Conservation (phyloP, 768 basidiomycete species). For the Serendipita sp. region DNA sequence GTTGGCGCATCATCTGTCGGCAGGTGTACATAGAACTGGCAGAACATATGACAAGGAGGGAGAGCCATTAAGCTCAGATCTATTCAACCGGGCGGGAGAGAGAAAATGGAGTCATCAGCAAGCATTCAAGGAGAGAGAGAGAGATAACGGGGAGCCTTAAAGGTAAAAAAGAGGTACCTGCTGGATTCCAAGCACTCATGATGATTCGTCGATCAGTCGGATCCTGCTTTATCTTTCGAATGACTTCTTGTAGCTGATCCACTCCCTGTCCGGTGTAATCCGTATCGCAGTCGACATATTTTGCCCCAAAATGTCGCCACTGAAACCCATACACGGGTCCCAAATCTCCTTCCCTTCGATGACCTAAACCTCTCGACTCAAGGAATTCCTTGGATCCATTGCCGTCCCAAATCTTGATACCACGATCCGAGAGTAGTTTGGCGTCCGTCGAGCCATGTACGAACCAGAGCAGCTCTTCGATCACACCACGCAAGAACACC, state of each 20-base stretch:
- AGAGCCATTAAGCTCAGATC: slow-evolving; percentile 92
- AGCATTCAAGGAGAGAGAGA: no score
- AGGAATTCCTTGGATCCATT: slow-evolving; percentile 83
- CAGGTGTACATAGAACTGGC: slow-evolving; percentile 95
- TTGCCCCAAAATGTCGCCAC: slow-evolving; percentile 88
- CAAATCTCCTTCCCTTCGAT: slow-evolving; percentile 78
- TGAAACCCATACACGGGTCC: slow-evolving; percentile 97
- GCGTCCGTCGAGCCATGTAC: slow-evolving; percentile 72
- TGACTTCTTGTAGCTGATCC: slow-evolving; percentile 81
- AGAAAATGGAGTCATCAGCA: background rate
- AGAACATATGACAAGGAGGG: slow-evolving; percentile 97
- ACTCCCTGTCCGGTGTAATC: slow-evolving; percentile 75
- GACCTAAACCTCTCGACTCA: slow-evolving; percentile 64
- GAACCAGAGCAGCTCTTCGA: slow-evolving; percentile 95
- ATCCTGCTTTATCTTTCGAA: slow-evolving; percentile 79
- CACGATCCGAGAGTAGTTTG: slow-evolving; percentile 50
- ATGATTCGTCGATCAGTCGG: slow-evolving; percentile 92
- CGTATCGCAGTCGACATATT: slow-evolving; percentile 54
- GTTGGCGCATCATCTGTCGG: slow-evolving; percentile 32
- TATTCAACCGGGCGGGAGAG: slow-evolving; percentile 17
- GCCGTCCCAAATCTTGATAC: slow-evolving; percentile 95
- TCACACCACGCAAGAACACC: slow-evolving; percentile 79
- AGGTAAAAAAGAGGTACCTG: slow-evolving; percentile 39
- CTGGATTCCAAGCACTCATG: slow-evolving; percentile 94
- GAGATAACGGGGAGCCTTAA: background rate